These are phyloP conservation scores for Lagenidium giganteum DNA, from an alignment of 352 stramenopile species.

Conservation along the genomic window DNA sequence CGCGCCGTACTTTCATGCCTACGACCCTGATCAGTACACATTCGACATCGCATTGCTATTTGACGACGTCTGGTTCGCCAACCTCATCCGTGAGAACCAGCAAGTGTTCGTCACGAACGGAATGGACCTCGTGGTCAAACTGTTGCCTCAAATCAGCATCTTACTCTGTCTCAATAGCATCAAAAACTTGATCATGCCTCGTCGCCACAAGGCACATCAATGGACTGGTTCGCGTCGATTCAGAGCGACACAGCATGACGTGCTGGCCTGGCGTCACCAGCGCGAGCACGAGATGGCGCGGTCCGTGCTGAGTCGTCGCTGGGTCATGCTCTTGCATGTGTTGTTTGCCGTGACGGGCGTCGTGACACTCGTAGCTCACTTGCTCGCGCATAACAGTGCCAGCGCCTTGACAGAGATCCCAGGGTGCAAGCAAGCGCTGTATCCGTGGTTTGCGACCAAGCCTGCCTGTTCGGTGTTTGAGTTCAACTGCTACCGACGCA, in stretches of 20 bases:
- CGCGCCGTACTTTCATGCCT: constrained; percentile 22
- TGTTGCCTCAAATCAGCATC: constrained; percentile 20
- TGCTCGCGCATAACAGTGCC: too few relatives aligned
- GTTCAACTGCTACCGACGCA: constrained; percentile 16
- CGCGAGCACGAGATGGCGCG: too few relatives aligned
- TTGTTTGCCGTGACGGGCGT: too few relatives aligned
- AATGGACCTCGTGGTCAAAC: constrained; percentile 7
- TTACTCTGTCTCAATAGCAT: constrained; percentile 23
- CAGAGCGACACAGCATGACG: too few relatives aligned
- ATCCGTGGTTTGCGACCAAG: constrained; percentile 32
- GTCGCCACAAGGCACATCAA: too few relatives aligned
- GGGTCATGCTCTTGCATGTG: too few relatives aligned
- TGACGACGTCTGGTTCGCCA: constrained; percentile 27
- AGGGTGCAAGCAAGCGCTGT: constrained; percentile 22
- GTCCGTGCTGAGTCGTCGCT: too few relatives aligned
- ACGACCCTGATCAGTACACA: constrained; percentile 21
- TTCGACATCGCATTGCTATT: constrained; percentile 30
- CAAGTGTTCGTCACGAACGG: constrained; percentile 21
- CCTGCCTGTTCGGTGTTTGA: constrained; percentile 13
- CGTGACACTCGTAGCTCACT: too few relatives aligned
- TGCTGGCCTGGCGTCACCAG: too few relatives aligned
- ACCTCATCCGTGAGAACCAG: constrained; percentile 35
- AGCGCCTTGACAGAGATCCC: background rate
- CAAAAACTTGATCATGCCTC: too few relatives aligned
- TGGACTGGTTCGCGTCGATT: too few relatives aligned